A percentile compares a stretch with the other conserved stretches of the same genome.
phyloP scores from a whole-genome alignment of 2,329 filamentous ascomycete species.

The Metarhizium anisopliae region DNA sequence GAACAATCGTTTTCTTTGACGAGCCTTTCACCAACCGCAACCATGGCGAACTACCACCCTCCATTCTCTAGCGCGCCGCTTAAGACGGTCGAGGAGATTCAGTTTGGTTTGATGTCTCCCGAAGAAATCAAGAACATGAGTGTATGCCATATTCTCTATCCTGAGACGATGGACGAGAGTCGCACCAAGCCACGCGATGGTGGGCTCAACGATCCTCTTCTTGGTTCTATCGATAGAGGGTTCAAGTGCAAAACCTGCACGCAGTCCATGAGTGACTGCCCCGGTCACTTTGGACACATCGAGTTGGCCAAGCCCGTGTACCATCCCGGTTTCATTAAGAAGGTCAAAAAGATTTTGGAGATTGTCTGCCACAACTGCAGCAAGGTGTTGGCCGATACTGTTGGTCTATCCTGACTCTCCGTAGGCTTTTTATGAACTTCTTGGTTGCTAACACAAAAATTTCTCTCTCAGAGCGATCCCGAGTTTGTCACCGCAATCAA shows the following conservation, averaged over 20 bases:
- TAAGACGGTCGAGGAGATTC: slow-evolving; percentile 97
- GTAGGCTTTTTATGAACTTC: slow-evolving; percentile 39
- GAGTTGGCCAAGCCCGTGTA: slow-evolving; percentile 95
- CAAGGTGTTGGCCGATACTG: slow-evolving; percentile 94
- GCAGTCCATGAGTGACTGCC: slow-evolving; percentile 91
- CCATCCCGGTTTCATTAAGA: slow-evolving; percentile 92
- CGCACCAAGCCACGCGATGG: slow-evolving; percentile 82
- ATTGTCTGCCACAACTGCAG: slow-evolving; percentile 99
- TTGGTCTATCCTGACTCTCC: slow-evolving; percentile 61
- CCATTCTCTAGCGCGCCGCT: slow-evolving; percentile 88
- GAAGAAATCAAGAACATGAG: slow-evolving; percentile 99
- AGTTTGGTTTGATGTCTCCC: slow-evolving; percentile 94
- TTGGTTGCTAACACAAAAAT: slow-evolving; percentile 49
- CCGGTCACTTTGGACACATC: slow-evolving; percentile 97
- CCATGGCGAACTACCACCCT: slow-evolving; percentile 88
- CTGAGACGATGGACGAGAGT: slow-evolving; percentile 99
- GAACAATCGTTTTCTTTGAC: not conserved
- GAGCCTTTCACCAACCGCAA: slow-evolving; percentile 27
- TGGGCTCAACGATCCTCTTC: slow-evolving; percentile 89
- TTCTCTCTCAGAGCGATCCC: slow-evolving; percentile 60
- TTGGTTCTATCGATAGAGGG: slow-evolving; percentile 92
- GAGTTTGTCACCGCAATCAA: slow-evolving; percentile 75
- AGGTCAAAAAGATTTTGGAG: slow-evolving; percentile 98
- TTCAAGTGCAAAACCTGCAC: slow-evolving; percentile 95
- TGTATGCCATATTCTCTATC: slow-evolving; percentile 90